Conservation (phyloP, 2,329 filamentous ascomycete species). For the Alternaria sp. region DNA sequence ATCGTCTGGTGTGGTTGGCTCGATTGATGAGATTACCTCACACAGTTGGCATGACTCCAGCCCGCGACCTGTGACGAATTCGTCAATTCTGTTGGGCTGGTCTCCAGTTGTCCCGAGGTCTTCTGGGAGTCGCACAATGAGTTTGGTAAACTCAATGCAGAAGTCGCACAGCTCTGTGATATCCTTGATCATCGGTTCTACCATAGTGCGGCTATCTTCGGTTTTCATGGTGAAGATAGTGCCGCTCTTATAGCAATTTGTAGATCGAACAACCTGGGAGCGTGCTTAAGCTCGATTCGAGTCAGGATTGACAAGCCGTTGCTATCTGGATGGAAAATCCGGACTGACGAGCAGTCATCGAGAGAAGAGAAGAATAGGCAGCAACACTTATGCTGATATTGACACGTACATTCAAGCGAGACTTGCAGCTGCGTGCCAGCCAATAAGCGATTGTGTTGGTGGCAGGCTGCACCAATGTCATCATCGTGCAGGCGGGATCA, state of each 20-base stretch:
- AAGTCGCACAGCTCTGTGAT: neutral
- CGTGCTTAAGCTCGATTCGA: too few species aligned
- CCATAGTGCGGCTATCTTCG: accelerated
- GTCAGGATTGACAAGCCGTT: accelerated
- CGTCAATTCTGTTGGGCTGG: too few species aligned
- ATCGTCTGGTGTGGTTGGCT: accelerated
- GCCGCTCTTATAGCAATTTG: neutral
- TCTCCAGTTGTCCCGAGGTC: too few species aligned
- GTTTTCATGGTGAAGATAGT: accelerated
- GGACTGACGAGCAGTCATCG: accelerated
- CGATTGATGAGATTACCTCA: too few species aligned
- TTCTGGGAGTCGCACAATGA: neutral
- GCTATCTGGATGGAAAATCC: accelerated
- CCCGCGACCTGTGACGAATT: too few species aligned
- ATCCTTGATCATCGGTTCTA: neutral
- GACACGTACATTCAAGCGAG: too few species aligned
- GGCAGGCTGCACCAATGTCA: too few species aligned
- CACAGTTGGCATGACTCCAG: too few species aligned
- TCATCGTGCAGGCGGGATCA: too few species aligned
- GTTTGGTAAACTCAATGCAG: neutral
- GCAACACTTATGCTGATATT: accelerated
- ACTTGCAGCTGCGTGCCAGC: accelerated
- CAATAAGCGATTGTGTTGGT: too few species aligned
- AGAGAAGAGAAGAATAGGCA: too few species aligned
- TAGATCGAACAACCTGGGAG: accelerated